Percentiles rank a stretch among this genome's conserved stretches.
phyloP scores from a whole-genome alignment of 495 filamentous ascomycete species.

The Parathielavia appendiculata region DNA sequence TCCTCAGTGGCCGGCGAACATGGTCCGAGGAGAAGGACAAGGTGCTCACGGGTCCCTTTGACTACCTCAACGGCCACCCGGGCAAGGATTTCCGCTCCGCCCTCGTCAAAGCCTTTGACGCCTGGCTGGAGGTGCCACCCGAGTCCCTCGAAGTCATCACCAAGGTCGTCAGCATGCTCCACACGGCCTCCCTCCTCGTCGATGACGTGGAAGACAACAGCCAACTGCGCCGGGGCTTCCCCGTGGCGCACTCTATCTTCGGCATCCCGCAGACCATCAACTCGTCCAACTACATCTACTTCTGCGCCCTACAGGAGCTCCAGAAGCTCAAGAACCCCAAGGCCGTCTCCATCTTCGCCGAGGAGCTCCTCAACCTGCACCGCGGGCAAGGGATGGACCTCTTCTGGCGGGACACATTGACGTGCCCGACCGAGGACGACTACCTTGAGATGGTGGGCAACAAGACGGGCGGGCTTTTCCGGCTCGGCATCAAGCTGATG shows the following conservation, averaged over 20 bases:
- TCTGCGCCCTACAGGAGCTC: slow-evolving; percentile 77
- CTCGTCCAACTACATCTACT: slow-evolving; percentile 95
- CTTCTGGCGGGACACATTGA: slow-evolving; percentile 92
- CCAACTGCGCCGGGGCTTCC: slow-evolving; percentile 75
- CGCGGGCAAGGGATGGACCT: slow-evolving; percentile 96
- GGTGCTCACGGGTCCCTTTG: slow-evolving; percentile 78
- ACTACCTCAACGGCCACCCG: slow-evolving; percentile 78
- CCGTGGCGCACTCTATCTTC: slow-evolving; percentile 92
- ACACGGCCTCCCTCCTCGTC: slow-evolving; percentile 87
- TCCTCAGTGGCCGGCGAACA: slow-evolving; percentile 37
- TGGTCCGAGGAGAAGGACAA: slow-evolving; percentile 71
- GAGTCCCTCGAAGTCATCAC: slow-evolving; percentile 77
- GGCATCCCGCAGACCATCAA: slow-evolving; percentile 96
- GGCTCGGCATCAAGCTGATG: slow-evolving; percentile 93
- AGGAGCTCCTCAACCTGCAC: slow-evolving; percentile 91
- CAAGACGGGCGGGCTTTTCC: slow-evolving; percentile 95
- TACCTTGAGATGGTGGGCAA: slow-evolving; percentile 99
- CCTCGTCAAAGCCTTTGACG: slow-evolving; percentile 85
- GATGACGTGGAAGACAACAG: slow-evolving; percentile 91
- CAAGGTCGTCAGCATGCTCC: slow-evolving; percentile 85
- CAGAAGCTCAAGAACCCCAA: slow-evolving; percentile 66
- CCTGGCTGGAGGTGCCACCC: slow-evolving; percentile 77
- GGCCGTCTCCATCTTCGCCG: slow-evolving; percentile 72
- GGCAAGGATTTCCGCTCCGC: slow-evolving; percentile 88
- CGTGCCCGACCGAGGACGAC: slow-evolving; percentile 89